These are phyloP conservation scores for Acidomyces sp. DNA, from an alignment of 495 filamentous ascomycete genomes.

Conservation along the genomic window DNA sequence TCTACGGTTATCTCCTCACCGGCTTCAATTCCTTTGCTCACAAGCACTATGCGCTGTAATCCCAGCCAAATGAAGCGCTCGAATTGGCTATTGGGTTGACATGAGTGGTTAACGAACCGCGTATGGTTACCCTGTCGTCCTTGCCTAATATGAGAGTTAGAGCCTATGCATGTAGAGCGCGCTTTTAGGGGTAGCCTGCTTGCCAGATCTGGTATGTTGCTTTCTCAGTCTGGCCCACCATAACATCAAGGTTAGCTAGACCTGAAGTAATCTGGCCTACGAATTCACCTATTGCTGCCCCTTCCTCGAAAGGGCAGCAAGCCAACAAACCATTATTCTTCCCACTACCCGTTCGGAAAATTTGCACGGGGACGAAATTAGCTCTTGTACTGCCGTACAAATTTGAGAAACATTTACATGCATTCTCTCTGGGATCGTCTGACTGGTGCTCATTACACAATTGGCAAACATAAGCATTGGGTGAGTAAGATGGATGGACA, in stretches of 20 bases:
- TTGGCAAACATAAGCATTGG: conserved; percentile 15
- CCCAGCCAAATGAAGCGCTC: conserved; percentile 33
- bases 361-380: conserved; percentile 16
- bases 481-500: neutral
- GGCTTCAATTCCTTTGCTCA: conserved; percentile 29
- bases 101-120: conserved; percentile 34
- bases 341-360: conserved; percentile 22
- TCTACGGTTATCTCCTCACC: conserved; percentile 34
- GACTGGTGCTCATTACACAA: conserved; percentile 23
- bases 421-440: conserved; percentile 19
- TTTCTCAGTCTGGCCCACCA: conserved; percentile 23
- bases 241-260: conserved; percentile 28
- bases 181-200: no score
- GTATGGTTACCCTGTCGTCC: conserved; percentile 33
- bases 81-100: conserved; percentile 31
- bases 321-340: conserved; percentile 25
- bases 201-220: conserved; percentile 27
- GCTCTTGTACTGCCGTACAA: conserved; percentile 18
- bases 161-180: no score
- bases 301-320: conserved; percentile 20
- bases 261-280: conserved; percentile 24
- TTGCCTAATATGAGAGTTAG: no score
- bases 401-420: conserved; percentile 23
- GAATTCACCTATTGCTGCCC: conserved; percentile 25
- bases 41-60: conserved; percentile 31